These are phyloP conservation scores for Blumeria hordei DNA, from an alignment of 2,329 filamentous ascomycete species.

Conservation along the genomic window DNA sequence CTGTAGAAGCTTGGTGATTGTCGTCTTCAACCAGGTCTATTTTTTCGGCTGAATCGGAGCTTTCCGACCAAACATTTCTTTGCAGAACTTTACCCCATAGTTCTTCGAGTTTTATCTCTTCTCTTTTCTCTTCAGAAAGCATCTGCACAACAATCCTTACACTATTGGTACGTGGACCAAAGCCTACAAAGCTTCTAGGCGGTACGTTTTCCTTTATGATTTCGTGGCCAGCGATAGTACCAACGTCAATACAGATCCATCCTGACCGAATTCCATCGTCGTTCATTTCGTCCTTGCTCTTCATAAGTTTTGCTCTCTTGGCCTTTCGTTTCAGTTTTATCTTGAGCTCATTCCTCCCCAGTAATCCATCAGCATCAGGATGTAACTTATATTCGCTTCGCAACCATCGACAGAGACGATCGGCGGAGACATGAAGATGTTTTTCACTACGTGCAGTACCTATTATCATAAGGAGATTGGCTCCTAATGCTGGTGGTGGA, in stretches of 20 bases:
- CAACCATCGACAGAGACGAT: constrained; percentile 72
- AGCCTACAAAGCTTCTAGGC: constrained; percentile 44
- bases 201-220: constrained; percentile 19
- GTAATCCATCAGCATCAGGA: constrained; percentile 63
- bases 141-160: constrained; percentile 45
- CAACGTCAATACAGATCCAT: constrained; percentile 89
- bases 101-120: constrained; percentile 39
- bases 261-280: constrained; percentile 82
- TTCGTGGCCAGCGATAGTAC: constrained; percentile 30
- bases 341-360: constrained; percentile 80
- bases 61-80: constrained; percentile 1
- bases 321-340: constrained; percentile 61
- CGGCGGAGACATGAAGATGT: constrained; percentile 75
- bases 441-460: constrained; percentile 80
- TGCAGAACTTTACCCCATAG: constrained; percentile 24
- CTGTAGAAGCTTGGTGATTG: no score
- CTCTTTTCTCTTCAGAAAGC: constrained; percentile 45
- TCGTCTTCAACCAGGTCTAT: no score
- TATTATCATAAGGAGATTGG: constrained; percentile 78
- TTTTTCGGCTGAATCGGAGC: not conserved
- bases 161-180: constrained; percentile 34
- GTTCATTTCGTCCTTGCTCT: constrained; percentile 35
- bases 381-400: constrained; percentile 45
- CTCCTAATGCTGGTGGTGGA: constrained; percentile 65
- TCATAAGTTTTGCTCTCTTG: constrained; percentile 59